Percentiles rank a stretch among this genome's conserved stretches.
Conservation (phyloP, 805 yeast genomes). For the Pichia occidentalis region DNA sequence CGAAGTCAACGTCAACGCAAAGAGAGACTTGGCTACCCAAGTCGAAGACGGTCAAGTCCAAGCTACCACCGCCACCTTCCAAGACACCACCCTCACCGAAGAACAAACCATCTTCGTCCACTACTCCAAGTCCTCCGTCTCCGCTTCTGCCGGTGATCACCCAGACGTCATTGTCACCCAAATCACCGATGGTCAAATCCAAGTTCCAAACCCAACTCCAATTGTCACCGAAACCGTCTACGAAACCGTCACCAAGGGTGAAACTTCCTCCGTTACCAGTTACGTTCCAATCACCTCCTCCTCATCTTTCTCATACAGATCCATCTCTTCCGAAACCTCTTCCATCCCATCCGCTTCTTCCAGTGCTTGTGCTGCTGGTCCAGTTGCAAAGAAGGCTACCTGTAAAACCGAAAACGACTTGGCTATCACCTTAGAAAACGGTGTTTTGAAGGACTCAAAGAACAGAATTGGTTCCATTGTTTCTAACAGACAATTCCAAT, state of each 20-base stretch:
- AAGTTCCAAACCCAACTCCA: constrained; percentile 31
- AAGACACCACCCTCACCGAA: constrained; percentile 19
- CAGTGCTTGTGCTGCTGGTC: constrained; percentile 23
- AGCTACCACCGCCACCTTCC: constrained; percentile 31
- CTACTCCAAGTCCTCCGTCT: constrained; percentile 28
- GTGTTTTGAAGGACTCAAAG: constrained; percentile 39
- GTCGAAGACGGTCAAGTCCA: constrained; percentile 42
- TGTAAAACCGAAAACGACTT: constrained; percentile 35
- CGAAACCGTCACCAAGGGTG: constrained; percentile 19
- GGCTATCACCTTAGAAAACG: constrained; percentile 36
- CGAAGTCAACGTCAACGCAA: constrained; percentile 31
- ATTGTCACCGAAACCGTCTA: constrained; percentile 25
- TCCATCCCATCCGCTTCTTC: constrained; percentile 15
- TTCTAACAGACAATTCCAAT: constrained; percentile 59
- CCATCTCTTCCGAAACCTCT: constrained; percentile 16
- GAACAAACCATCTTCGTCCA: constrained; percentile 25
- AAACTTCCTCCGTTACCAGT: constrained; percentile 31
- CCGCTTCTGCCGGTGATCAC: constrained; percentile 25
- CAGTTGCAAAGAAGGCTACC: constrained; percentile 23
- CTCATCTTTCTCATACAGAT: constrained; percentile 28
- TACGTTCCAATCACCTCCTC: constrained; percentile 34
- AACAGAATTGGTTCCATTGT: constrained; percentile 55
- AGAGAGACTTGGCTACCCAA: constrained; percentile 32
- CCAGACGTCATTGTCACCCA: constrained; percentile 16
- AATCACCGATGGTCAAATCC: constrained; percentile 40